Conservation (phyloP, 176 grass and related monocot species). For the Chloris gayana region DNA sequence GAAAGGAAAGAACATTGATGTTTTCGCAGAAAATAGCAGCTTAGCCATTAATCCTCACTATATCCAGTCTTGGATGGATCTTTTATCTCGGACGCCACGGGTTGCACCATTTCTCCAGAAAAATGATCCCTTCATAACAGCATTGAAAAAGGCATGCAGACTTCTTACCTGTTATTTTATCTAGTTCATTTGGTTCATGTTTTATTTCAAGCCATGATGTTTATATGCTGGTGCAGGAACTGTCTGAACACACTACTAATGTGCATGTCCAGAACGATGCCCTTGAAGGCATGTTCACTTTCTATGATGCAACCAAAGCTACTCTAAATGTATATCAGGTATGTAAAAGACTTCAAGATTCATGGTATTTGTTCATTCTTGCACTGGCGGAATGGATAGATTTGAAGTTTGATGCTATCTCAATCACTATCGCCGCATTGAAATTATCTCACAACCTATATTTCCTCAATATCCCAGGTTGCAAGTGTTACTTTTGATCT, state of each 20-base stretch:
- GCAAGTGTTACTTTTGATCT: slow-evolving; percentile 95
- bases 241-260: slow-evolving; percentile 79
- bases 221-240: slow-evolving; percentile 58
- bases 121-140: slow-evolving; percentile 76
- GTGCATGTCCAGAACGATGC: slow-evolving; percentile 83
- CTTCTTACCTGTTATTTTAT: slow-evolving; percentile 10
- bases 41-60: slow-evolving; percentile 80
- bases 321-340: slow-evolving; percentile 94
- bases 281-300: slow-evolving; percentile 91
- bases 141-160: slow-evolving; percentile 70
- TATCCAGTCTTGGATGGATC: slow-evolving; percentile 81
- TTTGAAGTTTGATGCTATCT: not conserved
- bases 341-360: slow-evolving; percentile 31
- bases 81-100: slow-evolving; percentile 87
- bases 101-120: slow-evolving; percentile 95
- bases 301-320: slow-evolving; percentile 87
- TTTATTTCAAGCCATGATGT: slow-evolving; percentile 34
- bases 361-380: slow-evolving; percentile 21
- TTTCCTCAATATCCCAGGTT: slow-evolving; percentile 55
- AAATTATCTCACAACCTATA: slow-evolving; percentile 16
- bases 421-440: slow-evolving; percentile 16
- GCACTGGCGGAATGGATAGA: not conserved
- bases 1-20: slow-evolving; percentile 77
- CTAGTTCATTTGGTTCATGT: slow-evolving; percentile 12
- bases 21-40: slow-evolving; percentile 87